Base-by-base conservation (phyloP, 352 stramenopile species). In the Saprolegnia diclina region DNA sequence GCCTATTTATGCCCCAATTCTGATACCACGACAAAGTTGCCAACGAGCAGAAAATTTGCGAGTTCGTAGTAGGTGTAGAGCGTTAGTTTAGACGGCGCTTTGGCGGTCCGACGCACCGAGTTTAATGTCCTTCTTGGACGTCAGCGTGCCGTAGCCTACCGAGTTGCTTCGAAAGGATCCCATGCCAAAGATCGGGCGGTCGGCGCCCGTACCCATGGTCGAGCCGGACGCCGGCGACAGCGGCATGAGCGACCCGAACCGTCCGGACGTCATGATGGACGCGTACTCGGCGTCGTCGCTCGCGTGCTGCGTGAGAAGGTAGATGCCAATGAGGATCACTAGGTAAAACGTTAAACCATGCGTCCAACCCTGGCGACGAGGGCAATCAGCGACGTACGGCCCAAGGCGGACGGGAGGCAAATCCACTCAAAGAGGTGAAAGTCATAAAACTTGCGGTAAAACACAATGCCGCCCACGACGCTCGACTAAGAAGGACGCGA, bases 261-360 rank as follows among this genome's bases (percentile, higher is more conserved):
- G 83, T 9, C 81, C 83, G 42, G 73, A 81, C 16, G 85, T 86
- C 45, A 91, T 67, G 56, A 88, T 80, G 0, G 76, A 77, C 18
- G 76, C 76, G 0, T 66, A 56, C n/a, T 77, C 71, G 29, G 77
- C 69, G 29, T 91, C 83, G 19, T 77, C 76, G 67, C 89, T 82
- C 2, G 79, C 81, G 61, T 92, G 82, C 61, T 92, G 90, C 29
- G 86, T 83, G 24, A 94, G 67, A 44, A 94, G 67, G 62, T 94
- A 94, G 66, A 94, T 94, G 11, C 86, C 86, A 57, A 81, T 73
- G 40, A 94, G 90, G 62, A 94, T 94, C 71, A 91, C 86, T 94
- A n/a, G 38, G 24, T 0, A 9, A 1, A 72, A 48, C 55, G 7
- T 0, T 38, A 19, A 6, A 65, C 16, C 63, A n/a, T 35, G n/a